Base-by-base conservation (phyloP, 306 rosid species). In the Abrus precatorius region DNA sequence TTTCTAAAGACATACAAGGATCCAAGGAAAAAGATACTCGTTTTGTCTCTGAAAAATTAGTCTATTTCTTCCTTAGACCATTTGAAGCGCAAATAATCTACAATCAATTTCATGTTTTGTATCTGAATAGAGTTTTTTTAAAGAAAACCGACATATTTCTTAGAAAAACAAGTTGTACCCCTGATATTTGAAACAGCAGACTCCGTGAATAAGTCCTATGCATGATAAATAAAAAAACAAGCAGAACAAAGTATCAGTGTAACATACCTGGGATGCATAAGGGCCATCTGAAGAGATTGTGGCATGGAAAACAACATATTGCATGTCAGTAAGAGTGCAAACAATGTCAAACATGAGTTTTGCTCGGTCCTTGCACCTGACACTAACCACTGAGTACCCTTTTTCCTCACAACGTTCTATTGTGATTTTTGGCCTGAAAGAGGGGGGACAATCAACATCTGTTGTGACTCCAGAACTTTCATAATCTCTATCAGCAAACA, bases 301-400 rank as follows among this genome's bases (percentile, higher is more conserved):
- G 62, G 97, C 98, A 74, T 93, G 98, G 86, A 91, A 90, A 85
- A 90, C 97, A 77, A 90, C 95, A 74, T 90, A 93, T 40, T 93
- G 91, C 97, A 93, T 93, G 67, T 93, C 98, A 20, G 95, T 91
- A 81, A 89, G 92, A 9, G 97, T 92, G 91, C 94, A 93, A 38
- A 91, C 97, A 59, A 91, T 91, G 92, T 91, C 93, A 65, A 92
- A 92, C 95, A 91, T 91, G 69, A 90, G 88, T 68, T 93, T 93
- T 11, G 97, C 95, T 41, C 97, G 87, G 70, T 93, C 98, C 75
- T 87, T 91, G 84, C 97, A 91, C 69, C 72, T 76, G 13, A 93
- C 95, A 74, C 86, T 90, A 40, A 93, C 88, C 83, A 85, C 92
- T 1, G 93, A 87, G 83, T 93, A 90, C 76, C 90, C 95, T 49